These are phyloP conservation scores for Suhomyces kunorum DNA, from an alignment of 1,139 yeast genomes.

Conservation along the genomic window DNA sequence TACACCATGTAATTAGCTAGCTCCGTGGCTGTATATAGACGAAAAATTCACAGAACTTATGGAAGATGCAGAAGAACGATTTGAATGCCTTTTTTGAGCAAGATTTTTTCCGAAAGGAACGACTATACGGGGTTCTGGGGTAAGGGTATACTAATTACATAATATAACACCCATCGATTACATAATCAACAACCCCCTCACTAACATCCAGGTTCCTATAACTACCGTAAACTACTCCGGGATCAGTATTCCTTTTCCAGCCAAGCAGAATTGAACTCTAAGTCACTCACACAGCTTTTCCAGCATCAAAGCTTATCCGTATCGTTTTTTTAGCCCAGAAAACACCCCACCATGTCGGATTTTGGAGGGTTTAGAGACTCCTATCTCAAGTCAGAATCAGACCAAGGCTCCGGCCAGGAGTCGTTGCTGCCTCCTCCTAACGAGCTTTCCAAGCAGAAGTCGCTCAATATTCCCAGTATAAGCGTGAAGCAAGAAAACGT, in stretches of 20 bases:
- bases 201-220: too few species aligned
- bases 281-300: too few species aligned
- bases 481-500: constrained; percentile 33
- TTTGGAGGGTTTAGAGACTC: constrained; percentile 28
- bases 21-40: neutral
- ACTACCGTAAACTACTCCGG: too few species aligned
- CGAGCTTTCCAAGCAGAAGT: constrained; percentile 20
- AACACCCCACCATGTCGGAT: constrained; percentile 21
- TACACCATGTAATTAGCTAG: too few species aligned
- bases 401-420: constrained; percentile 21
- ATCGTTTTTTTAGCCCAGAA: neutral
- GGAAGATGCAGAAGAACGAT: too few species aligned
- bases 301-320: neutral
- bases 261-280: neutral
- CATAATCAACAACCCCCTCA: too few species aligned
- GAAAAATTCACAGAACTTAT: neutral
- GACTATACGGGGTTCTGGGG: too few species aligned
- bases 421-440: constrained; percentile 21
- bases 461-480: constrained; percentile 30
- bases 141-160: too few species aligned
- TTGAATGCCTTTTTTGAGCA: too few species aligned
- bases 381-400: constrained; percentile 21
- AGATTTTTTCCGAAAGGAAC: too few species aligned
- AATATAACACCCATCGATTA: too few species aligned
- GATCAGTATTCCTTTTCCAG: too few species aligned